Conservation (phyloP, 2,329 filamentous ascomycete genomes). For the Aspergillus proliferans region DNA sequence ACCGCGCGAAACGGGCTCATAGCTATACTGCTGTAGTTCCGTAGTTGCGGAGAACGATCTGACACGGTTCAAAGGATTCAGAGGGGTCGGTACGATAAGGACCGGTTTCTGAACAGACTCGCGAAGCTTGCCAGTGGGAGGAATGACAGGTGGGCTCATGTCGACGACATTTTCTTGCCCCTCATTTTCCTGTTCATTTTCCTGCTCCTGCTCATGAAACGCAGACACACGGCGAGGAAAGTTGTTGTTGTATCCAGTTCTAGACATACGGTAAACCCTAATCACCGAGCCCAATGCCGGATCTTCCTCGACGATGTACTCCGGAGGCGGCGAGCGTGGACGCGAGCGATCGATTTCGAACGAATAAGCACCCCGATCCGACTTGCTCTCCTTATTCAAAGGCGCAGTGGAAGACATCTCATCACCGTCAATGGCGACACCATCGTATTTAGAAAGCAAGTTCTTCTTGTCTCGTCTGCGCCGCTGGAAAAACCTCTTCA, state of each 20-base stretch:
- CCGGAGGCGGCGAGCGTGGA: background rate
- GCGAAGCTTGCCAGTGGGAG: conserved; percentile 3
- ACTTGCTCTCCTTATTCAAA: background rate
- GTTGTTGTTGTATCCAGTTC: background rate
- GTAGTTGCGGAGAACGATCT: background rate
- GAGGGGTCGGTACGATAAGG: background rate
- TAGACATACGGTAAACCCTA: background rate
- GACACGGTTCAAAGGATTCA: background rate
- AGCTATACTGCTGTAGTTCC: background rate
- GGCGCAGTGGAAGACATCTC: background rate
- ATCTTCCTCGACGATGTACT: conserved; percentile 8
- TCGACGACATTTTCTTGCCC: too few relatives aligned
- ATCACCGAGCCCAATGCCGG: background rate
- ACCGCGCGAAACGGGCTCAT: background rate
- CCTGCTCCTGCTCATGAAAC: background rate
- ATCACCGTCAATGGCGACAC: background rate
- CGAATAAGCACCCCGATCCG: background rate
- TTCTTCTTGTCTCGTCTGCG: background rate
- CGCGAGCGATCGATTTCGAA: background rate
- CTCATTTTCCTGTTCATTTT: background rate
- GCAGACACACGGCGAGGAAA: background rate
- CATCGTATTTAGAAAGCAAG: background rate
- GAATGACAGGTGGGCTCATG: background rate
- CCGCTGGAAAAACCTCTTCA: background rate
- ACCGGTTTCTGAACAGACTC: background rate